Evolutionary conservation across 495 filamentous ascomycete genomes (phyloP).

Genomic region (Xylaria palmicola): DNA sequence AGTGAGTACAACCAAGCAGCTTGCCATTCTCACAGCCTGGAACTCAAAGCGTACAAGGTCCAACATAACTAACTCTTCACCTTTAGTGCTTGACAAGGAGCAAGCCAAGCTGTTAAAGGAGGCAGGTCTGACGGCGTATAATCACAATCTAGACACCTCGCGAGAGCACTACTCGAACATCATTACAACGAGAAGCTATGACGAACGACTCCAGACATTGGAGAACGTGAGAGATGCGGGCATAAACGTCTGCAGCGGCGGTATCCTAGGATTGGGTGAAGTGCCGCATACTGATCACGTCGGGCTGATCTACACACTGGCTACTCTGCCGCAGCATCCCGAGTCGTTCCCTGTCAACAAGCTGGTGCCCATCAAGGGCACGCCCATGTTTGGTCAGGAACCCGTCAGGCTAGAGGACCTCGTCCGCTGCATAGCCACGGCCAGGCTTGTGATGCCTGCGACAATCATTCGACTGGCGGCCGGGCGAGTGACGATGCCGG

Average conservation of each 20-base stretch:
- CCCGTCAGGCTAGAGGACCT: conserved; percentile 69
- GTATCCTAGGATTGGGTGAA: conserved; percentile 80
- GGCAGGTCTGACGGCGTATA: conserved; percentile 85
- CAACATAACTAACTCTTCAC: background rate
- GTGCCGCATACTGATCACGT: conserved; percentile 65
- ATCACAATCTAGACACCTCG: conserved; percentile 88
- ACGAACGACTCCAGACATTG: conserved; percentile 75
- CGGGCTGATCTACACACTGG: conserved; percentile 73
- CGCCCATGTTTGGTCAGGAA: conserved; percentile 69
- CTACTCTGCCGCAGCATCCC: conserved; percentile 72
- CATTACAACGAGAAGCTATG: conserved; percentile 79
- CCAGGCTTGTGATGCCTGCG: conserved; percentile 71
- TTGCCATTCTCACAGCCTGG: background rate
- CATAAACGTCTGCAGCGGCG: conserved; percentile 81
- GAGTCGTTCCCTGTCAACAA: conserved; percentile 86
- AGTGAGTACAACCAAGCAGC: conserved; percentile 31
- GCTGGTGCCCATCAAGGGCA: conserved; percentile 81
- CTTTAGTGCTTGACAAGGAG: conserved; percentile 63
- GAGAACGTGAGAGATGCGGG: conserved; percentile 75
- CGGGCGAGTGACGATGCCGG: conserved; percentile 70
- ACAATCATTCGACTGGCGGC: conserved; percentile 83
- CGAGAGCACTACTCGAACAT: conserved; percentile 79
- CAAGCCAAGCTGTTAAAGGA: conserved; percentile 77
- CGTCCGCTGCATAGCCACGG: conserved; percentile 75
- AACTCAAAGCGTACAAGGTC: background rate